Evolutionary conservation across 2,329 filamentous ascomycete species (phyloP).

Genomic region (Macrophomina tecta): DNA sequence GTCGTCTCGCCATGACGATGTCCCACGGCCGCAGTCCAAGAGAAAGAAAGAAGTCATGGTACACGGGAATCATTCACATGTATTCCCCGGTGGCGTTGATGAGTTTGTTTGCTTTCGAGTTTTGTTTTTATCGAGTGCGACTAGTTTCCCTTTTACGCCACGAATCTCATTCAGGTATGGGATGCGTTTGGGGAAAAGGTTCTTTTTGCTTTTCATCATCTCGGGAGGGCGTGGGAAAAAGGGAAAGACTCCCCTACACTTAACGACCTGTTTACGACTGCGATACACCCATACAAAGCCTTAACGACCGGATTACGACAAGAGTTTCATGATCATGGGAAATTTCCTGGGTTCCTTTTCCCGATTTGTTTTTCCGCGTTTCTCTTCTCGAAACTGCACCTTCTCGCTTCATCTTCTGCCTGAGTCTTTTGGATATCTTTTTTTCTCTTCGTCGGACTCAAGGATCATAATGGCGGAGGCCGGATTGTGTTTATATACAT

Average conservation of each 20-base stretch:
- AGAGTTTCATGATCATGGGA: constrained; percentile 14
- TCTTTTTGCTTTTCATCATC: neutral
- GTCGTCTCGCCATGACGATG: neutral
- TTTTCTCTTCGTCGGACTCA: constrained; percentile 20
- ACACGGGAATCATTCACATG: neutral
- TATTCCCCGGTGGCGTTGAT: constrained; percentile 19
- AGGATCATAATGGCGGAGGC: constrained; percentile 15
- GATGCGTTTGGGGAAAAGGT: constrained; percentile 12
- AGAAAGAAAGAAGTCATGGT: constrained; percentile 18
- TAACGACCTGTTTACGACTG: constrained; percentile 24
- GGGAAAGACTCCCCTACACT: constrained; percentile 8
- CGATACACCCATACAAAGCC: constrained; percentile 25
- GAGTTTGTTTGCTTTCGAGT: neutral
- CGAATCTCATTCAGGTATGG: constrained; percentile 19
- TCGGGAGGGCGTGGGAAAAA: constrained; percentile 14
- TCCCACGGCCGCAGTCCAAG: constrained; percentile 6
- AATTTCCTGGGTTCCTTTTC: constrained; percentile 8
- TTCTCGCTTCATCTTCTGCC: neutral
- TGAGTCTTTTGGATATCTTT: neutral
- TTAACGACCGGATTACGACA: constrained; percentile 22
- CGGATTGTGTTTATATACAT: constrained; percentile 8
- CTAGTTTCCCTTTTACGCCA: constrained; percentile 15
- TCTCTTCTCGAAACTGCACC: neutral
- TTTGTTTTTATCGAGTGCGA: constrained; percentile 19
- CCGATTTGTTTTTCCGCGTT: neutral